phyloP scores from a whole-genome alignment of 306 rosid genomes.

The Corylus americana region DNA sequence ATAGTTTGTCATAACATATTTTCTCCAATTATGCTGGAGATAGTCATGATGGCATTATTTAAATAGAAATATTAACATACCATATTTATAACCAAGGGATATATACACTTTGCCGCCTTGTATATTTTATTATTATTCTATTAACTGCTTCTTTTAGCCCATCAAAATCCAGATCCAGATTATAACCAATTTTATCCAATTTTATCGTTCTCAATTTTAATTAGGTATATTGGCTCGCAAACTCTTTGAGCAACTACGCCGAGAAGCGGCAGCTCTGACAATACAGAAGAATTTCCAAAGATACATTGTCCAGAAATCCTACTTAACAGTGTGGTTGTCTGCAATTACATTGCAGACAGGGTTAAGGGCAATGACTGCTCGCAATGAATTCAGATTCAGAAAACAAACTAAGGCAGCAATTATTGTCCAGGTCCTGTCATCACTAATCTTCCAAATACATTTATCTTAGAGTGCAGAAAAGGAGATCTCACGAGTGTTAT shows the following conservation, averaged over 20 bases:
- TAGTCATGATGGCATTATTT: not conserved
- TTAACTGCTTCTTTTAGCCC: constrained; percentile 26
- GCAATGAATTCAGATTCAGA: constrained; percentile 94
- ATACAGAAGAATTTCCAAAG: constrained; percentile 80
- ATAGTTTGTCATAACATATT: not conserved
- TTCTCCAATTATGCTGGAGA: not conserved
- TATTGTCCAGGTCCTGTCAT: constrained; percentile 64
- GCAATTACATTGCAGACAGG: constrained; percentile 89
- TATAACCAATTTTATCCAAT: constrained; percentile 18
- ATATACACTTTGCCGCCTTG: not conserved
- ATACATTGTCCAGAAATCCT: constrained; percentile 63
- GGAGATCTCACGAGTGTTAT: constrained; percentile 19
- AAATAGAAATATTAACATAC: not conserved
- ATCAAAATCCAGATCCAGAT: constrained; percentile 1
- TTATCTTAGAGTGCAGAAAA: constrained; percentile 15
- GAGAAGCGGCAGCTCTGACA: constrained; percentile 89
- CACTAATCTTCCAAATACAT: constrained; percentile 27
- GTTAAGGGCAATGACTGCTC: constrained; percentile 96
- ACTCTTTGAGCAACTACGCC: constrained; percentile 72
- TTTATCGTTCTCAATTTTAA: constrained; percentile 32
- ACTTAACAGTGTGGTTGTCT: constrained; percentile 48
- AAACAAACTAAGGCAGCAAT: constrained; percentile 94
- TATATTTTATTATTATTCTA: constrained; percentile 9
- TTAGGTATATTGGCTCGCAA: constrained; percentile 81
- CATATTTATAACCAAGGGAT: not conserved